Percentiles rank a stretch among this genome's conserved stretches.
Conservation (phyloP, 192 early-diverging fungal genomes). For the Backusella australiensis region DNA sequence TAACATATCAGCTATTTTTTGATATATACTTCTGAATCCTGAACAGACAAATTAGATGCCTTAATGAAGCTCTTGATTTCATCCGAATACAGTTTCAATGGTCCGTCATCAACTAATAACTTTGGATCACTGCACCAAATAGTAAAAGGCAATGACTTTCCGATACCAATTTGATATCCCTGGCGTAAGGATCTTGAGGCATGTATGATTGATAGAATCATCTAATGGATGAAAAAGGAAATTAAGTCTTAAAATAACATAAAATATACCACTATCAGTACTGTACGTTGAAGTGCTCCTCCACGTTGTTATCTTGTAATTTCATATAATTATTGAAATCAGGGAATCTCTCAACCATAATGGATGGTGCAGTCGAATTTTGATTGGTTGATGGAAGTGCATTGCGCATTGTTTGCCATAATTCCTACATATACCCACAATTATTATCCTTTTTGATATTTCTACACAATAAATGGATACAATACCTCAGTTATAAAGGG, state of each 20-base stretch:
- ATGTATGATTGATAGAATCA: slow-evolving; percentile 45
- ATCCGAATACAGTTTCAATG: slow-evolving; percentile 30
- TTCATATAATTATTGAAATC: slow-evolving; percentile 23
- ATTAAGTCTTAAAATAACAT: not conserved
- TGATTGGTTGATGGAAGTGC: slow-evolving; percentile 17
- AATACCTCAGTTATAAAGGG: slow-evolving; percentile 93
- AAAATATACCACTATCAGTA: not conserved
- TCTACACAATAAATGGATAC: not conserved
- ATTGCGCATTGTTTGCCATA: slow-evolving; percentile 48
- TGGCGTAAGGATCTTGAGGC: slow-evolving; percentile 54
- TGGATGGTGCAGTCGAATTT: slow-evolving; percentile 20
- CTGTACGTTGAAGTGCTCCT: slow-evolving; percentile 47
- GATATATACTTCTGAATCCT: slow-evolving; percentile 24
- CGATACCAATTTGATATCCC: slow-evolving; percentile 45
- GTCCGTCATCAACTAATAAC: slow-evolving; percentile 29
- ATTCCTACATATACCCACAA: slow-evolving; percentile 39
- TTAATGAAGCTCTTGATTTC: slow-evolving; percentile 40
- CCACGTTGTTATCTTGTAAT: slow-evolving; percentile 41
- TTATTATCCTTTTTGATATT: not conserved
- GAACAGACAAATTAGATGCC: slow-evolving; percentile 31
- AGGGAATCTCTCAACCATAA: slow-evolving; percentile 52
- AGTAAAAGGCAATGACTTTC: slow-evolving; percentile 42
- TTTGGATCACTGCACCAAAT: slow-evolving; percentile 40
- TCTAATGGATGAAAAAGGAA: slow-evolving; percentile 22
- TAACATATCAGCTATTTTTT: not conserved